Evolutionary conservation across 208 protist genomes (phyloP).

Genomic region (Trypanosoma conorhini): DNA sequence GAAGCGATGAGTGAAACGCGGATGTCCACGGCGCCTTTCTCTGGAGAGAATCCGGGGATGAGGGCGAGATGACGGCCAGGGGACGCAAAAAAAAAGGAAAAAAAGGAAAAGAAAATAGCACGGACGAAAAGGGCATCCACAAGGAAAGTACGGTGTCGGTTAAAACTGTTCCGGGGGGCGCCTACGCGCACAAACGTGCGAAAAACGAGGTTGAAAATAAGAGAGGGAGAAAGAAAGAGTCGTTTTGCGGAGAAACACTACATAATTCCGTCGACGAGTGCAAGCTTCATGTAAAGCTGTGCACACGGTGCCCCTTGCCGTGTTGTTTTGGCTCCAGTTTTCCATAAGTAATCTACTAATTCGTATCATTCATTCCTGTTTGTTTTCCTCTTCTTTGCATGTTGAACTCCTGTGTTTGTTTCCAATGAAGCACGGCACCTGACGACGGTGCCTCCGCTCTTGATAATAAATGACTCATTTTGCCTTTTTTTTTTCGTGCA

Average conservation of each 20-base stretch:
- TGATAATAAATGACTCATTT: slow-evolving; percentile 2
- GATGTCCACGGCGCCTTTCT: slow-evolving; percentile 1
- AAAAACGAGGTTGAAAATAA: not conserved
- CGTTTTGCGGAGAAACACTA: too few relatives aligned
- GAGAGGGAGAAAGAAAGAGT: not conserved
- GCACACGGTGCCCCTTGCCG: not conserved
- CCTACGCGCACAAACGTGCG: too few relatives aligned
- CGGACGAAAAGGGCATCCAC: not conserved
- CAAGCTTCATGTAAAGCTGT: too few relatives aligned
- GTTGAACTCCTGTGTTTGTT: too few relatives aligned
- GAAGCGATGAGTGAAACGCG: slow-evolving; percentile 69
- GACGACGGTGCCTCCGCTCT: too few relatives aligned
- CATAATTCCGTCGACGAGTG: too few relatives aligned
- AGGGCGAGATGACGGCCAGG: too few relatives aligned
- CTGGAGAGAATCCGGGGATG: not conserved
- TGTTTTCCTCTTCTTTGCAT: slow-evolving; percentile 6
- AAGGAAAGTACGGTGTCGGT: not conserved
- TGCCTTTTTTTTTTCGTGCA: not conserved
- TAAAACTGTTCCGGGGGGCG: too few relatives aligned
- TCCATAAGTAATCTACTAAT: too few relatives aligned
- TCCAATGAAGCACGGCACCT: too few relatives aligned
- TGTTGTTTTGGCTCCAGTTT: not conserved
- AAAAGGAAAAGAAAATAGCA: not conserved
- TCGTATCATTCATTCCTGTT: not conserved
- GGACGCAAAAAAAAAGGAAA: not conserved